Base-by-base conservation (phyloP, 2,329 filamentous ascomycete species). In the Trichoderma gracile region DNA sequence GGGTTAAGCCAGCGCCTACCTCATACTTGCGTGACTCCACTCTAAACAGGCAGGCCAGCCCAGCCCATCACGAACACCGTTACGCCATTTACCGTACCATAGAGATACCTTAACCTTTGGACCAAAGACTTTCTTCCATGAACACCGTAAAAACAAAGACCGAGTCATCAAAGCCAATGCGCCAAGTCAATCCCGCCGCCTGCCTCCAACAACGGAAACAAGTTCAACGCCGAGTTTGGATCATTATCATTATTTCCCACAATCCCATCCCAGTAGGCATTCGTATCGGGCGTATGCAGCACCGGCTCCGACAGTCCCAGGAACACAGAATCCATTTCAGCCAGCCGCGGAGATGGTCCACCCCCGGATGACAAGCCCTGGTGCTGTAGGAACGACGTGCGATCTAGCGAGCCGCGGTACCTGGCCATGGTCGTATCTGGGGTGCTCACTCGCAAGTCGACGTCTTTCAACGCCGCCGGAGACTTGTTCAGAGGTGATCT, bases 181-280 rank as follows among this genome's bases (percentile, higher is more conserved):
- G 77, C 81, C 46, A 84, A 72, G 69, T 84, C 82, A 61, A 85
- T 84, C 8, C 82, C 82, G 0, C 82, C 82, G 1, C 81, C 80
- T 0, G 78, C 78, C 43, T 84, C 82, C 42, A 84, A 70, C 53
- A 84, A 65, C 0, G 82, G 79, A 68, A 85, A 85, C 15, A 84
- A 62, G 59, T 84, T 84, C 23, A 84, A 62, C 67, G 65, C 80
- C 70, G 70, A 82, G 71, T 64, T 78, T 67, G 79, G 76, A 59
- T 83, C 81, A 4, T 72, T 74, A 5, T 80, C 80, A 12, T 71
- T 71, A 12, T 71, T 71, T 0, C 78, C 77, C 19, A 77, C 70
- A 5, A 74, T 73, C 1, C 72, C 75, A 56, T 73, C 74, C 71
- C 80, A 76, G 9, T 77, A 74, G 2, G 75, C 76, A 3, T 38